phyloP scores from a whole-genome alignment of 495 filamentous ascomycete species.

The Lasiosphaeria ovina region DNA sequence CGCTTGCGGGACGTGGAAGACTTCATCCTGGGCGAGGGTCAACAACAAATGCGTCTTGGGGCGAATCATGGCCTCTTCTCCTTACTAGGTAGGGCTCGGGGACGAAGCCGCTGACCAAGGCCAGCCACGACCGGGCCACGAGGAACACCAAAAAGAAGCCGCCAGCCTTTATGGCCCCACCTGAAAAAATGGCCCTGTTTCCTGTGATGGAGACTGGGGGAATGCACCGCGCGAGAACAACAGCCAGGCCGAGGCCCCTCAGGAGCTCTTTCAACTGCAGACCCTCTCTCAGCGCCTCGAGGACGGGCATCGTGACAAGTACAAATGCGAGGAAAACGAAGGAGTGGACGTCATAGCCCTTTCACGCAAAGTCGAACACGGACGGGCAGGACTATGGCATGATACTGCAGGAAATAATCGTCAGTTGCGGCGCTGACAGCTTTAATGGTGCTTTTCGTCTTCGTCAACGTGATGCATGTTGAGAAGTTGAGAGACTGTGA shows the following conservation, averaged over 20 bases:
- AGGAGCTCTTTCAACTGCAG: conserved; percentile 17
- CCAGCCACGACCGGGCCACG: conserved; percentile 30
- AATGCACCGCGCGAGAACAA: conserved; percentile 13
- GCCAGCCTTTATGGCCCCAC: neutral
- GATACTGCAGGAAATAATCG: neutral
- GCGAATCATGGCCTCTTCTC: neutral
- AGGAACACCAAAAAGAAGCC: conserved; percentile 21
- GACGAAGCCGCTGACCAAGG: conserved; percentile 48
- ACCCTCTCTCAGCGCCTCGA: neutral
- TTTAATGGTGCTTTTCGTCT: no score
- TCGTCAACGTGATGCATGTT: neutral
- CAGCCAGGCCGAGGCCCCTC: conserved; percentile 9
- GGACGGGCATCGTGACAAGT: neutral
- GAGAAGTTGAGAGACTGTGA: neutral
- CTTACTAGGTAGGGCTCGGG: conserved; percentile 80
- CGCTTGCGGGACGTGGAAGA: conserved; percentile 92
- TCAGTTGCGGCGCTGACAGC: neutral
- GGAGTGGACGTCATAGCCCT: conserved; percentile 10
- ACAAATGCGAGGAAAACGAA: neutral
- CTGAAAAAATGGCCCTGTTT: neutral
- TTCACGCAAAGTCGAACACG: neutral
- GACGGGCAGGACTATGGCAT: neutral
- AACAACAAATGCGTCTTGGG: neutral
- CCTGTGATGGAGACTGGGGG: neutral
- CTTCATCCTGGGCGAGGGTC: conserved; percentile 67